These are phyloP conservation scores for Sporothrix dimorphospora DNA, from an alignment of 2,329 filamentous ascomycete genomes.

Conservation along the genomic window DNA sequence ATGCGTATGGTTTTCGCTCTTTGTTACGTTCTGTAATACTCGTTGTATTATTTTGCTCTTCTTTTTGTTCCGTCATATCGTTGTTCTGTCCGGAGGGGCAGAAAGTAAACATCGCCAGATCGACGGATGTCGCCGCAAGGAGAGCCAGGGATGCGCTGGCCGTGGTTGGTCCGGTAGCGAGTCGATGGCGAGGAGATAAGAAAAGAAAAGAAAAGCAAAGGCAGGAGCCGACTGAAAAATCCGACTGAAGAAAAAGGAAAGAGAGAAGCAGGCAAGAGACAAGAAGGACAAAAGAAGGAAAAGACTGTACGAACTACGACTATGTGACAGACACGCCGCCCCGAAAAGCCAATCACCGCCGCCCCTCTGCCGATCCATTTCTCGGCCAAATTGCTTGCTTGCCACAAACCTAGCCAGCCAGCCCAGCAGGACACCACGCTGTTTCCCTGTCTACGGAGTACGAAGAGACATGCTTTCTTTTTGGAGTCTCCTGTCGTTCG, in stretches of 20 bases:
- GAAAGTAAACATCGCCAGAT: neutral
- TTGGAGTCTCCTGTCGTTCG: neutral
- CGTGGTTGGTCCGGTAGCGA: constrained; percentile 3
- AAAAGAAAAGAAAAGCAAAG: neutral
- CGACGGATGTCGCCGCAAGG: neutral
- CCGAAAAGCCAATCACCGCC: constrained; percentile 10
- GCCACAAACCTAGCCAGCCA: neutral
- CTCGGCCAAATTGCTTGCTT: constrained; percentile 27
- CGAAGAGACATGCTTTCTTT: constrained; percentile 2
- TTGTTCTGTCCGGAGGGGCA: too few species aligned
- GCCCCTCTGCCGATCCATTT: constrained; percentile 20
- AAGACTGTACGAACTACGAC: neutral
- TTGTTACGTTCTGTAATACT: neutral
- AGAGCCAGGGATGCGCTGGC: neutral
- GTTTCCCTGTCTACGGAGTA: neutral
- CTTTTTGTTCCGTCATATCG: too few species aligned
- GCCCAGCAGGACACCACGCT: neutral
- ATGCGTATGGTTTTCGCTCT: neutral
- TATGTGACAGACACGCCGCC: neutral
- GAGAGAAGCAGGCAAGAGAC: neutral
- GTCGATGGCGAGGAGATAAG: neutral
- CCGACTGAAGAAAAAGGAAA: neutral
- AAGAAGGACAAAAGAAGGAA: neutral
- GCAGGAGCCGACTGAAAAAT: neutral
- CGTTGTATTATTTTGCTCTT: neutral